Conservation (phyloP, 148 eudicot species). For the Silene conica region DNA sequence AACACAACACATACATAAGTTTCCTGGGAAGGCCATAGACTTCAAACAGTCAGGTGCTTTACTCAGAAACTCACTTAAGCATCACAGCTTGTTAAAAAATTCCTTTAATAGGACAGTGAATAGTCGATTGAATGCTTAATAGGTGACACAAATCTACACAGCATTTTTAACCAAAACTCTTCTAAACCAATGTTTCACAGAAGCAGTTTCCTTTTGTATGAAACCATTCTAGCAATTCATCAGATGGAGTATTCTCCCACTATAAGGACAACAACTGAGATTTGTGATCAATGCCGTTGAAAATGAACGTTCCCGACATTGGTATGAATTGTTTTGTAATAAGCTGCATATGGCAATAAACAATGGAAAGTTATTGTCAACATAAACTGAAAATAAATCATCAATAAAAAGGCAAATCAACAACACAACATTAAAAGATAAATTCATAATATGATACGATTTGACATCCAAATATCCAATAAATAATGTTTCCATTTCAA, state of each 20-base stretch:
- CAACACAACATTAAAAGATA: neutral
- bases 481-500: too few species aligned
- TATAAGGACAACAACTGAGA: conserved; percentile 67
- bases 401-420: neutral
- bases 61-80: neutral
- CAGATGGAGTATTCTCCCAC: neutral
- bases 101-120: neutral
- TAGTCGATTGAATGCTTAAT: neutral
- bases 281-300: conserved; percentile 89
- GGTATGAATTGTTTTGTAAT: conserved; percentile 85
- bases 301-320: conserved; percentile 81
- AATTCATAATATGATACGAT: too few species aligned
- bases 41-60: neutral
- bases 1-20: neutral
- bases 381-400: neutral
- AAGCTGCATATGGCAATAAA: conserved; percentile 45
- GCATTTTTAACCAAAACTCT: neutral
- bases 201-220: neutral
- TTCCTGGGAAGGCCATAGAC: neutral
- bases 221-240: neutral
- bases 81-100: neutral
- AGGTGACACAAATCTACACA: neutral
- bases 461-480: neutral
- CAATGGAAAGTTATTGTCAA: neutral
- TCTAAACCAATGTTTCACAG: neutral